Evolutionary conservation across 2,329 filamentous ascomycete species (phyloP), one percentile per base, ranked within the genome.

Genomic region (Raffaelea ambrosiae): DNA sequence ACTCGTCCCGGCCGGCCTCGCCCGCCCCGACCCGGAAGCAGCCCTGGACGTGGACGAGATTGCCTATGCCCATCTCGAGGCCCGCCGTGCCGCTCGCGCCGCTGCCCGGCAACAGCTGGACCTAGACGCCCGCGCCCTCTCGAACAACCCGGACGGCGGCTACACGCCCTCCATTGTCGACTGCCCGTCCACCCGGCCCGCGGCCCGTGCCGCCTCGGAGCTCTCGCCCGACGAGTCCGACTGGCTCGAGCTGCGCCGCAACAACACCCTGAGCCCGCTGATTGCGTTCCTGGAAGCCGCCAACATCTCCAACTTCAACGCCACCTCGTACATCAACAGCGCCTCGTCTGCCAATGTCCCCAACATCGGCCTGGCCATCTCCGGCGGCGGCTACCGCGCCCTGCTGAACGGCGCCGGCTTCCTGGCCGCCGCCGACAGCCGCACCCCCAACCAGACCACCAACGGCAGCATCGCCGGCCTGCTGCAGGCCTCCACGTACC

Each of bases 381-480:
- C 87, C 0, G 88, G 88, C 13, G 89, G 89, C 61, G 89, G 89
- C 33, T 95, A 93, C 62, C 76, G 89, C 48, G 88, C 89, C n/a
- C 72, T 94, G 68, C 71, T 90, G 69, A 91, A 86, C 59, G 88
- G 87, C 35, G 89, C 83, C 16, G 89, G 89, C 51, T 84, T 83
- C 40, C 57, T 95, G 16, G 78, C 85, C 26, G 89, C 88, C 0
- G 90, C 88, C 55, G 89, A 95, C 62, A 77, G 66, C 56, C 78
- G 89, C 19, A 89, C 85, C 0, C 62, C 71, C 0, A 77, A 79
- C 48, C 71, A 81, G 3, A 84, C 79, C 0, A 66, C 8, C 43
- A 58, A 67, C 3, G 86, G 86, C 4, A 84, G 88, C 46, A 71
- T 95, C 21, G 86, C 88, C 44, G 89, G 89, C 4, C 67, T 95